phyloP scores from a whole-genome alignment of 306 rosid species.

The Corylus americana region DNA sequence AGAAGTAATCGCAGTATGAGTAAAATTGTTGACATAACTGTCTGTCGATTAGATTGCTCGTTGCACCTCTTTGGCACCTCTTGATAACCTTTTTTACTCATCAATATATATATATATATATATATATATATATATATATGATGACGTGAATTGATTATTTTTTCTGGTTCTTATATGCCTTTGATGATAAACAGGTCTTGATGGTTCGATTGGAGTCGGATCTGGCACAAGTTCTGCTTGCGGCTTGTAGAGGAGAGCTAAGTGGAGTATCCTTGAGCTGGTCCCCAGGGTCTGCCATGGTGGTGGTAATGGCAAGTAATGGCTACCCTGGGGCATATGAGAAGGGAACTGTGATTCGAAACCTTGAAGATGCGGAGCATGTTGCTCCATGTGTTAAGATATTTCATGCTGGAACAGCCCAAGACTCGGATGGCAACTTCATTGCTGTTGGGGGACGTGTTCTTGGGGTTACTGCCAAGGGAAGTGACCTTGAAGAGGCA shows the following conservation, averaged over 20 bases:
- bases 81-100: neutral
- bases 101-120: neutral
- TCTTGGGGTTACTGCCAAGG: slow-evolving; percentile 89
- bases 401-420: slow-evolving; percentile 93
- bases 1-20: too few species aligned
- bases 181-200: slow-evolving; percentile 60
- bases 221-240: slow-evolving; percentile 82
- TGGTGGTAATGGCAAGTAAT: slow-evolving; percentile 96
- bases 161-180: neutral
- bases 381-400: slow-evolving; percentile 70
- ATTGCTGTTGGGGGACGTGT: slow-evolving; percentile 91
- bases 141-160: neutral
- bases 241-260: slow-evolving; percentile 90
- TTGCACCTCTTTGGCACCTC: neutral
- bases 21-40: neutral
- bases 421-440: slow-evolving; percentile 65
- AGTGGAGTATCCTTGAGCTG: slow-evolving; percentile 72
- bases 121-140: too few species aligned
- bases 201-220: slow-evolving; percentile 94
- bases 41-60: neutral
- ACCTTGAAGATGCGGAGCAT: slow-evolving; percentile 78
- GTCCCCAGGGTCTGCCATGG: slow-evolving; percentile 94
- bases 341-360: slow-evolving; percentile 79
- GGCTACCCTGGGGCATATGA: slow-evolving; percentile 88
- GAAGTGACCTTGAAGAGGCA: slow-evolving; percentile 82